Conservation (phyloP, 768 basidiomycete species). For the Inosperma sp. region DNA sequence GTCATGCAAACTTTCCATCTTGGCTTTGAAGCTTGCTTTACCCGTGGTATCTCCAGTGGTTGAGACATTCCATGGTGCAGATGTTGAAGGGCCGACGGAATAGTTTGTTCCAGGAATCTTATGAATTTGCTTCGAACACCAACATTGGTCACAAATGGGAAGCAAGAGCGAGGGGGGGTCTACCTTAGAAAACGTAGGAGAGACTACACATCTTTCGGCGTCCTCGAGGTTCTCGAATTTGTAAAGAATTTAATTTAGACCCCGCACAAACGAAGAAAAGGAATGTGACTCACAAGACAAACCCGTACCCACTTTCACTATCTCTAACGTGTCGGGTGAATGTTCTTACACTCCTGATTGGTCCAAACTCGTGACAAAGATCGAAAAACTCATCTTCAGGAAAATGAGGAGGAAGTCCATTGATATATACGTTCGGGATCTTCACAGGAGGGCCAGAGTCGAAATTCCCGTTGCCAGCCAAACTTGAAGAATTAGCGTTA, state of each 20-base stretch:
- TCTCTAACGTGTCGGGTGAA: slow-evolving; percentile 84
- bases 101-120: slow-evolving; percentile 77
- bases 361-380: slow-evolving; percentile 64
- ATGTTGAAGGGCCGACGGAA: slow-evolving; percentile 32
- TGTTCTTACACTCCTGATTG: slow-evolving; percentile 70
- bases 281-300: slow-evolving; percentile 55
- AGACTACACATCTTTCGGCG: slow-evolving; percentile 69
- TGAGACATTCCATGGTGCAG: slow-evolving; percentile 18
- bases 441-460: too few species aligned
- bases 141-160: not conserved
- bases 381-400: slow-evolving; percentile 74
- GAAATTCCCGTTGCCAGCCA: too few species aligned
- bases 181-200: slow-evolving; percentile 83
- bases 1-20: slow-evolving; percentile 72
- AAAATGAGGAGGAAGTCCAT: slow-evolving; percentile 78
- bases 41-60: slow-evolving; percentile 10
- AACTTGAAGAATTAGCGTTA: too few species aligned
- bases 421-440: slow-evolving; percentile 84
- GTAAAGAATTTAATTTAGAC: not conserved
- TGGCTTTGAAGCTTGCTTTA: slow-evolving; percentile 58
- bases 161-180: slow-evolving; percentile 10
- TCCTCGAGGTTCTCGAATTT: slow-evolving; percentile 66
- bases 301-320: slow-evolving; percentile 68
- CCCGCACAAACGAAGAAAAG: not conserved
- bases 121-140: slow-evolving; percentile 49